A percentile compares a stretch with the other conserved stretches of the same genome.
These are phyloP conservation scores for Graphilbum sp. DNA, from an alignment of 2,329 filamentous ascomycete species.

Conservation along the genomic window DNA sequence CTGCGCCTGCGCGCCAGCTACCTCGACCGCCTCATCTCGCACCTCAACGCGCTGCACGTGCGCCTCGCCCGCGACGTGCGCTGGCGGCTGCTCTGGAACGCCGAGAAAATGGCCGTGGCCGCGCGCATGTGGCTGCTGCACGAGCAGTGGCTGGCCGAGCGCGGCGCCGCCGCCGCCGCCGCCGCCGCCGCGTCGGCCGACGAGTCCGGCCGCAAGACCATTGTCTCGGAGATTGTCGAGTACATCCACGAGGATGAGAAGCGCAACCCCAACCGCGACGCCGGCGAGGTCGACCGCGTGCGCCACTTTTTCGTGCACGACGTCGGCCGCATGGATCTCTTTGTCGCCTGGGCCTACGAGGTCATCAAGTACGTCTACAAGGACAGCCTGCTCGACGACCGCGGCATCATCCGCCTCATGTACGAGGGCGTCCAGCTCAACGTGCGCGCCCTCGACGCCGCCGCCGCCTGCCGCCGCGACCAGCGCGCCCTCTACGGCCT, in stretches of 20 bases:
- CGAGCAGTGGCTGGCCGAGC: conserved; percentile 47
- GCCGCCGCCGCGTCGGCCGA: too few relatives aligned
- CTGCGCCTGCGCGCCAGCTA: conserved; percentile 57
- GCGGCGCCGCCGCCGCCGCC: conserved; percentile 26
- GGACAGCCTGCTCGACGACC: conserved; percentile 38
- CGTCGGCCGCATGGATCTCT: conserved; percentile 52
- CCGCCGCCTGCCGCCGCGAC: conserved; percentile 54
- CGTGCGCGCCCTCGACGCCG: conserved; percentile 53
- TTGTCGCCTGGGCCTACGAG: conserved; percentile 66
- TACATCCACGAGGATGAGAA: conserved; percentile 65
- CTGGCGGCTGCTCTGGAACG: conserved; percentile 75
- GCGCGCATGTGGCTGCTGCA: conserved; percentile 66
- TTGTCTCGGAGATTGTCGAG: conserved; percentile 59
- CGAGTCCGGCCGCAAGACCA: conserved; percentile 39
- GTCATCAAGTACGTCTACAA: conserved; percentile 58
- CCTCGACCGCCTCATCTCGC: conserved; percentile 55
- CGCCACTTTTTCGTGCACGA: conserved; percentile 79
- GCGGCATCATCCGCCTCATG: conserved; percentile 36
- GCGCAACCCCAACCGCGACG: conserved; percentile 43
- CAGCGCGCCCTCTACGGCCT: conserved; percentile 61
- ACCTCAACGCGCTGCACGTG: conserved; percentile 50
- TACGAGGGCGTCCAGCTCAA: conserved; percentile 51
- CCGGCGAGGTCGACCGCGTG: conserved; percentile 60
- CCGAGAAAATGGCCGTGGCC: conserved; percentile 77
- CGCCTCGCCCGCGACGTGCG: conserved; percentile 49